Evolutionary conservation across 140 eudicot genomes (phyloP).

Genomic region (Flaveria floridana): DNA sequence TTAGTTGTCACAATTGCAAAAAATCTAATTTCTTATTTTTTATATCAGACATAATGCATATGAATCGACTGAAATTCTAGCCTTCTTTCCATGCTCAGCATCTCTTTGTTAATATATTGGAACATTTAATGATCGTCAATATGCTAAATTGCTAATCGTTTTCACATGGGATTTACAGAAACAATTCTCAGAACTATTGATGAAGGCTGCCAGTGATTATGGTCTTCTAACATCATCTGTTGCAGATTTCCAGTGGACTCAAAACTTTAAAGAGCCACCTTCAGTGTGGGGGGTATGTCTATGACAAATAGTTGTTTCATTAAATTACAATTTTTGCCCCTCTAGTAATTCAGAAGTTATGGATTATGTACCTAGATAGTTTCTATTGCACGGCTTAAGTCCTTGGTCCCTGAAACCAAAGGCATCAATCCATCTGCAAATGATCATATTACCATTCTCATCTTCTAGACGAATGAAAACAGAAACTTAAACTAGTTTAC

Average conservation of each 20-base stretch:
- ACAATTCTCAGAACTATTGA: conserved; percentile 90
- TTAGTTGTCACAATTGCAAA: conserved; percentile 26
- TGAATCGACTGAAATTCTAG: conserved; percentile 5
- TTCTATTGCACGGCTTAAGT: neutral
- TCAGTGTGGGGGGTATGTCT: conserved; percentile 92
- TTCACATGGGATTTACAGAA: conserved; percentile 51
- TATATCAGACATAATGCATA: neutral
- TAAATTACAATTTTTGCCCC: neutral
- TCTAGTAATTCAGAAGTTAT: neutral
- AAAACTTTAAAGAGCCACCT: conserved; percentile 96
- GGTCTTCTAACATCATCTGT: conserved; percentile 91
- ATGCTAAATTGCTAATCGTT: conserved; percentile 10
- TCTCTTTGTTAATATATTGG: neutral
- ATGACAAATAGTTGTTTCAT: neutral
- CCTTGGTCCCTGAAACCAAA: neutral
- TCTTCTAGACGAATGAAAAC: neutral
- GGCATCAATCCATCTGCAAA: neutral
- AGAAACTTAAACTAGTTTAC: neutral
- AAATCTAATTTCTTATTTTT: neutral
- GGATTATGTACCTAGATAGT: neutral
- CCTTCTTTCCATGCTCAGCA: conserved; percentile 4
- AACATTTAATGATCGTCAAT: neutral
- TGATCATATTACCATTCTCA: neutral
- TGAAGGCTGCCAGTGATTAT: conserved; percentile 99
- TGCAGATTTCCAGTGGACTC: conserved; percentile 96